Evolutionary conservation across 2,329 filamentous ascomycete species (phyloP).

Genomic region (Trichophyton verrucosum): DNA sequence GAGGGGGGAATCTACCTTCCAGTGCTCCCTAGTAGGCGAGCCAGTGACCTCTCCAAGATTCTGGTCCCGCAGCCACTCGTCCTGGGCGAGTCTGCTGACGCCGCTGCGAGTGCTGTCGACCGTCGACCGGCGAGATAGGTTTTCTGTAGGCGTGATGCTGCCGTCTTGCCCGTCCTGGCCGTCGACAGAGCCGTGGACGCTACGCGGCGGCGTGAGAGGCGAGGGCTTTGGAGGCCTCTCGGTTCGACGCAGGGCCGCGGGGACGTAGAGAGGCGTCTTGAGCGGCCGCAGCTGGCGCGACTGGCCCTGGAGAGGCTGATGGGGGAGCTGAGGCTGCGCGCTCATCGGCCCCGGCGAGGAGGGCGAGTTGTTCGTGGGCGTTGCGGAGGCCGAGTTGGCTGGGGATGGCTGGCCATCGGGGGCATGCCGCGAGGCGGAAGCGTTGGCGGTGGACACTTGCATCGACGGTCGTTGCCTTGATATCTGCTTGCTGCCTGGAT

Average conservation of each 20-base stretch:
- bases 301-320: conserved; percentile 26
- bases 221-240: conserved; percentile 38
- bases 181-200: conserved; percentile 44
- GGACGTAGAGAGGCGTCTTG: conserved; percentile 51
- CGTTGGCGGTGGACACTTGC: conserved; percentile 7
- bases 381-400: conserved; percentile 36
- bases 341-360: conserved; percentile 37
- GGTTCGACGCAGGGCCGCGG: conserved; percentile 50
- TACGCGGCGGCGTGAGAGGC: conserved; percentile 39
- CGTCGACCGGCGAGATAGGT: conserved; percentile 28
- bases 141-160: conserved; percentile 19
- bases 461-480: background rate
- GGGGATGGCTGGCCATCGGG: conserved; percentile 33
- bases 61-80: conserved; percentile 41
- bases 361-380: conserved; percentile 43
- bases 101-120: conserved; percentile 31
- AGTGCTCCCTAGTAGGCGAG: conserved; percentile 50
- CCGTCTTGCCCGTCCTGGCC: conserved; percentile 32
- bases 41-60: conserved; percentile 46
- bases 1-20: conserved; percentile 43
- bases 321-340: conserved; percentile 19
- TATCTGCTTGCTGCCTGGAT: too few species aligned
- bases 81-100: conserved; percentile 38
- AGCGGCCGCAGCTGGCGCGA: conserved; percentile 47
- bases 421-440: conserved; percentile 21